Evolutionary conservation across 305 asterid species (phyloP), one percentile per base, ranked within the genome.

Genomic region (Fraxinus sp.): DNA sequence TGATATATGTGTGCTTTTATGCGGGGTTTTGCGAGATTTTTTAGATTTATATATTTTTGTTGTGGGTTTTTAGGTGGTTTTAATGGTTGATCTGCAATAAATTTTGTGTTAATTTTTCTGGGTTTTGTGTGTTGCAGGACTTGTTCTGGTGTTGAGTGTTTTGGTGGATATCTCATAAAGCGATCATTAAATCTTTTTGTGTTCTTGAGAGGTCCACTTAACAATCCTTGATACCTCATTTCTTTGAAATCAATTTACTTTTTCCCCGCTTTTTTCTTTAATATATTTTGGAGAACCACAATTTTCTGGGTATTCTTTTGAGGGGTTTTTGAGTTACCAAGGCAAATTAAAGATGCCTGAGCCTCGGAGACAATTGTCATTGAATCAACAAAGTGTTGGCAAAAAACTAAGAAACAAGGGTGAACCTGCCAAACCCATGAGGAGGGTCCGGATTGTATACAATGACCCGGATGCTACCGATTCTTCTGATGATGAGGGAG

Each of bases 121-220:
- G 2, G 5, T 83, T 78, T 32, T 79, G 22, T 55, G 64, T 41
- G 68, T 49, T 87, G 88, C 98, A 96, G 99, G 97, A 93, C 97
- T 89, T 94, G 98, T 90, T 91, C 97, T 89, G 98, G 98, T 80
- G 97, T 94, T 1, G 91, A 85, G 81, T 93, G 94, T 86, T 92
- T 96, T 86, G 99, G 95, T 64, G 97, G 98, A 26, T 93, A 90
- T 91, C 99, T 93, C 89, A 96, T 93, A 92, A 91, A 91, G 30
- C 88, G 92, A 77, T 77, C 89, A 62, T 88, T 92, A 66, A 83
- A 84, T 84, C 89, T 84, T n/a, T 90, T 90, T 86, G 84, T 90
- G 91, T 90, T 90, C 91, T 84, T 90, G 82, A 93, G 94, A 87
- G 86, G 89, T 74, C 89, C 89, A 84, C 90, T 74, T 76, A 81